These are phyloP conservation scores for Eucalyptus marginata DNA, from an alignment of 345 rosid genomes.

Conservation along the genomic window DNA sequence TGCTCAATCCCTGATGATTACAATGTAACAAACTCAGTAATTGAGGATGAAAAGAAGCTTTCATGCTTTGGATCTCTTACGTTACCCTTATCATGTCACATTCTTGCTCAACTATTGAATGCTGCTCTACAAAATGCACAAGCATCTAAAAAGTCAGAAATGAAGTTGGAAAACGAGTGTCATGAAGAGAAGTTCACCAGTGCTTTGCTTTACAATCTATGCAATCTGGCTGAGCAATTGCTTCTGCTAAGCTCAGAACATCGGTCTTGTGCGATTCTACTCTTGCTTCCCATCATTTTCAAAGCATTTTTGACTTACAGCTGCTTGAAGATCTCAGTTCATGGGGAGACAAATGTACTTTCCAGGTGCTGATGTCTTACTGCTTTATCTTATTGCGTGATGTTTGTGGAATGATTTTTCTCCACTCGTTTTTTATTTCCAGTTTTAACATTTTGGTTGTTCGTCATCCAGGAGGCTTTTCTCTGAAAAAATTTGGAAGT, in stretches of 20 bases:
- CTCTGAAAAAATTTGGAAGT: constrained; percentile 57
- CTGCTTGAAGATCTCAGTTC: constrained; percentile 24
- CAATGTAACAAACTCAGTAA: background rate
- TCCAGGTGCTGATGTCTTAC: constrained; percentile 39
- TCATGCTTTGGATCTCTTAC: constrained; percentile 29
- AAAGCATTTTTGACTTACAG: constrained; percentile 35
- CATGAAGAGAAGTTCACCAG: constrained; percentile 23
- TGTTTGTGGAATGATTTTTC: background rate
- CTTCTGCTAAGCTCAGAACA: constrained; percentile 57
- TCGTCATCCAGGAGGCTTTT: constrained; percentile 44
- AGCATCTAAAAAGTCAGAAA: constrained; percentile 7
- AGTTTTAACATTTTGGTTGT: background rate
- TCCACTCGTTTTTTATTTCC: background rate
- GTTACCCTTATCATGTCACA: constrained; percentile 52
- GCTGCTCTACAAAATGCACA: constrained; percentile 31
- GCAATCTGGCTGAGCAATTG: constrained; percentile 47
- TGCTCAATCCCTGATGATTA: constrained; percentile 6
- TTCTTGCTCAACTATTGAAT: constrained; percentile 42
- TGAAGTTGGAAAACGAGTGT: constrained; percentile 10
- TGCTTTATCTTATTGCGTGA: background rate
- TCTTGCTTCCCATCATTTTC: constrained; percentile 61
- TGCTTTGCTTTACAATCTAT: constrained; percentile 61
- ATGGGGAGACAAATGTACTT: constrained; percentile 15
- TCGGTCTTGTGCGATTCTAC: constrained; percentile 66
- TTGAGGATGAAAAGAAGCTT: constrained; percentile 12